phyloP scores from a whole-genome alignment of 2,329 filamentous ascomycete genomes.

The Calonectria pseudoturangicola region DNA sequence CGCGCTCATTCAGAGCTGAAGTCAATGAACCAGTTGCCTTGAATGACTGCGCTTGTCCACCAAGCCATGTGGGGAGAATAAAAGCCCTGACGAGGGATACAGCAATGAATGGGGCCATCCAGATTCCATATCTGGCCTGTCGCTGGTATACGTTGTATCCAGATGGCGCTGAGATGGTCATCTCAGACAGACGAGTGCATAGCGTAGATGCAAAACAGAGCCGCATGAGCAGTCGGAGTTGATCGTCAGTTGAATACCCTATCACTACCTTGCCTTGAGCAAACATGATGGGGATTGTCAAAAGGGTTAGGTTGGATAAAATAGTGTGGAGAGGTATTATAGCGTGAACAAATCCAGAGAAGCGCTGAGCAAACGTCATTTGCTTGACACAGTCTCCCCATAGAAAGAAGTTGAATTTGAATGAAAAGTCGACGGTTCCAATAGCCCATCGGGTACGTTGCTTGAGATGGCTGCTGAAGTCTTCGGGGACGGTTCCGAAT shows the following conservation, averaged over 20 bases:
- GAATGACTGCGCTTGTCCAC: neutral
- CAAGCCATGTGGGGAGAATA: slow-evolving; percentile 11
- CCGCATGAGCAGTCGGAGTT: neutral
- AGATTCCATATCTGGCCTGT: slow-evolving; percentile 1
- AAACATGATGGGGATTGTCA: slow-evolving; percentile 15
- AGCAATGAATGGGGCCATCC: slow-evolving; percentile 10
- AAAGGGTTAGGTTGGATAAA: neutral
- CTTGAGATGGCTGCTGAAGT: slow-evolving; percentile 73
- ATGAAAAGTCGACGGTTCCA: slow-evolving; percentile 74
- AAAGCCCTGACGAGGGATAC: neutral
- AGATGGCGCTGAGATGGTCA: neutral
- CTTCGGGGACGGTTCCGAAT: slow-evolving; percentile 75
- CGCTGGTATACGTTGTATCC: slow-evolving; percentile 15
- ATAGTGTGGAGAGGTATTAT: neutral
- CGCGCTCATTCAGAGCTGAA: slow-evolving; percentile 1
- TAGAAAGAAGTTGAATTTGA: slow-evolving; percentile 77
- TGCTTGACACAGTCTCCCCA: slow-evolving; percentile 71
- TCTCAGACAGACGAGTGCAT: neutral
- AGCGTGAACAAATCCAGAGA: slow-evolving; percentile 7
- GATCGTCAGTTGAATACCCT: neutral
- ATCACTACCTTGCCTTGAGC: slow-evolving; percentile 1
- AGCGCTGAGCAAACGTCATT: slow-evolving; percentile 73
- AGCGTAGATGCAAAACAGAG: slow-evolving; percentile 13
- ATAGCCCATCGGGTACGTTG: slow-evolving; percentile 75
- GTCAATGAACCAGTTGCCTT: neutral